Conservation (phyloP, 2,329 filamentous ascomycete species). For the Aspergillus japonicus region DNA sequence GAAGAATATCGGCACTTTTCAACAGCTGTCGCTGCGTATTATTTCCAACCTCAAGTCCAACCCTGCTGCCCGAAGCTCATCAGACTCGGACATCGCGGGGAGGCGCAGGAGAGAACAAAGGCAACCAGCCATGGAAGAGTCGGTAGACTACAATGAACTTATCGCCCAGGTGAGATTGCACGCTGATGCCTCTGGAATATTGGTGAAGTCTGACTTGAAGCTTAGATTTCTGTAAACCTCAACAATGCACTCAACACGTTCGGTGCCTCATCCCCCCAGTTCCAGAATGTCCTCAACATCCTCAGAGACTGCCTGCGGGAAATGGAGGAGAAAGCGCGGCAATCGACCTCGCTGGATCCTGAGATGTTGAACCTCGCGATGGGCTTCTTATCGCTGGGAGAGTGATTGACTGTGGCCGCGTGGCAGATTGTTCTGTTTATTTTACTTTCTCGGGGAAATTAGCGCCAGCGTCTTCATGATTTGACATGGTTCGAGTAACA, state of each 20-base stretch:
- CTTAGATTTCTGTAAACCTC: constrained; percentile 44
- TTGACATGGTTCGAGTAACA: no score
- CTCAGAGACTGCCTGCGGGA: constrained; percentile 35
- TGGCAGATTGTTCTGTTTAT: no score
- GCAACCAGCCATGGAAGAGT: neutral
- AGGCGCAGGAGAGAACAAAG: neutral
- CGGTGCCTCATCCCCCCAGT: constrained; percentile 38
- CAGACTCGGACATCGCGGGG: constrained; percentile 9
- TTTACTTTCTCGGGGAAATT: no score
- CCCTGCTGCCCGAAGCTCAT: constrained; percentile 11
- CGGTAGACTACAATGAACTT: constrained; percentile 21
- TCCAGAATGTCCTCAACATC: constrained; percentile 37
- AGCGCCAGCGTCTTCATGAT: no score
- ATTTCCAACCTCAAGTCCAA: neutral
- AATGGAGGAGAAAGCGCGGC: constrained; percentile 21
- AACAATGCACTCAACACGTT: constrained; percentile 42
- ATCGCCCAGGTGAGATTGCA: constrained; percentile 21
- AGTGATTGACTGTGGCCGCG: neutral
- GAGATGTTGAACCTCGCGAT: constrained; percentile 35
- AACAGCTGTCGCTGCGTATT: neutral
- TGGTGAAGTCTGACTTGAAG: neutral
- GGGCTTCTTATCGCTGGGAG: constrained; percentile 33
- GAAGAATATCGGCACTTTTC: neutral
- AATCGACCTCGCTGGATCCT: constrained; percentile 24
- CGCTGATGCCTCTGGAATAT: neutral